phyloP scores from a whole-genome alignment of 176 grass and related monocot genomes.

The Hyparrhenia diplandra region DNA sequence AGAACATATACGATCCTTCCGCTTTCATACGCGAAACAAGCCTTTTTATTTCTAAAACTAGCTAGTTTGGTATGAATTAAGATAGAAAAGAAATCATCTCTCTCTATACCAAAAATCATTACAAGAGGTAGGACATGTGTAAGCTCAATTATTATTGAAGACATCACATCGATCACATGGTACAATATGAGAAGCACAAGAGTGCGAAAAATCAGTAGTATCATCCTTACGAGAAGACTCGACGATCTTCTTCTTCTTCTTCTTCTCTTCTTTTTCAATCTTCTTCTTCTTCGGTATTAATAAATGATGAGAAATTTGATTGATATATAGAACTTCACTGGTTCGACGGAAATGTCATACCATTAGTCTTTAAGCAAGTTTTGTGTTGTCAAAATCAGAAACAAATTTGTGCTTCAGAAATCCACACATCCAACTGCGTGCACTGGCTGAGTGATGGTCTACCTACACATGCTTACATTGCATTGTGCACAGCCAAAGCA shows the following conservation, averaged over 20 bases:
- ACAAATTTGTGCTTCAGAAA: too few species aligned
- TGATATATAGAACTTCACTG: neutral
- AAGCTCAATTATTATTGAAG: neutral
- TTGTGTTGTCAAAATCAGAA: too few species aligned
- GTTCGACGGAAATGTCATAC: too few species aligned
- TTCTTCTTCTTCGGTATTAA: neutral
- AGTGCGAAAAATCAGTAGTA: neutral
- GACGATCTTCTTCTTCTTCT: neutral
- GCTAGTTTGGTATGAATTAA: too few species aligned
- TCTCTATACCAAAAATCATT: too few species aligned
- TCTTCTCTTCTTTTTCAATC: too few species aligned
- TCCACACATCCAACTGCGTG: slow-evolving; percentile 1
- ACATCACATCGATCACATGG: neutral
- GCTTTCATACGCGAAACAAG: neutral
- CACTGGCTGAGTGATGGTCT: neutral
- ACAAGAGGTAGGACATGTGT: neutral
- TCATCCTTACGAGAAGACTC: neutral
- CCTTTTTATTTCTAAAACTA: neutral
- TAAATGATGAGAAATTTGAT: neutral
- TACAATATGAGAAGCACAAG: neutral
- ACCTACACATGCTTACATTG: slow-evolving; percentile 29
- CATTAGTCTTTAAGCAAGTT: too few species aligned
- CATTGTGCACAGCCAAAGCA: slow-evolving; percentile 39
- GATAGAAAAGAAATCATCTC: too few species aligned
- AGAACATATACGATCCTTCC: neutral